These are phyloP conservation scores for Forsythia suspensa DNA, from an alignment of 257 asterid genomes.

Conservation along the genomic window DNA sequence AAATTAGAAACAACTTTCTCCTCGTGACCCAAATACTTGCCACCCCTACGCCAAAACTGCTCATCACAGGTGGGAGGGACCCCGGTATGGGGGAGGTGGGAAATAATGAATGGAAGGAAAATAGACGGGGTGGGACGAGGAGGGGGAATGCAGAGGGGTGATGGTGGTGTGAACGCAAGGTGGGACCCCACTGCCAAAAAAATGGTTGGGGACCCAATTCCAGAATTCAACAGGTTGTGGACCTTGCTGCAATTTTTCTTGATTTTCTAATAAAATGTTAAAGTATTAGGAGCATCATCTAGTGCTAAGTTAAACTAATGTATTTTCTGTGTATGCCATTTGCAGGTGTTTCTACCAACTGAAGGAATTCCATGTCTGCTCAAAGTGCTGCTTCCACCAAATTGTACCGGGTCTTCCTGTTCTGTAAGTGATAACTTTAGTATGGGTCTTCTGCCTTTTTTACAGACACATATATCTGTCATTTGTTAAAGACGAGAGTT, in stretches of 20 bases:
- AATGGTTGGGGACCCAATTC: not conserved
- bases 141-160: not conserved
- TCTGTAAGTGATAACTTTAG: slow-evolving; percentile 54
- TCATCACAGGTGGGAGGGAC: not conserved
- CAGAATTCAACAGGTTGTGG: not conserved
- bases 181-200: not conserved
- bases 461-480: not conserved
- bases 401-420: slow-evolving; percentile 85
- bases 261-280: not conserved
- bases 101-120: not conserved
- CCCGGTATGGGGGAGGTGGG: not conserved
- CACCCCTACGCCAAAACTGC: not conserved
- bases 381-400: slow-evolving; percentile 85
- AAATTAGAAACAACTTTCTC: not conserved
- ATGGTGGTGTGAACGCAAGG: not conserved
- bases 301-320: slow-evolving; percentile 1
- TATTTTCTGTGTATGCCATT: slow-evolving; percentile 17
- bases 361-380: slow-evolving; percentile 97
- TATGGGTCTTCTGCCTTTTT: slow-evolving; percentile 6
- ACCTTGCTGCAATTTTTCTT: not conserved
- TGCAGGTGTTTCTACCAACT: slow-evolving; percentile 93
- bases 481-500: too few species aligned
- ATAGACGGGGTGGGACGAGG: too few species aligned
- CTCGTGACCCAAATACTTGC: not conserved
- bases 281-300: not conserved